Percentiles rank a stretch among this genome's conserved stretches.
These are phyloP conservation scores for Termitomyces sp. DNA, from an alignment of 768 basidiomycete species.

Conservation along the genomic window DNA sequence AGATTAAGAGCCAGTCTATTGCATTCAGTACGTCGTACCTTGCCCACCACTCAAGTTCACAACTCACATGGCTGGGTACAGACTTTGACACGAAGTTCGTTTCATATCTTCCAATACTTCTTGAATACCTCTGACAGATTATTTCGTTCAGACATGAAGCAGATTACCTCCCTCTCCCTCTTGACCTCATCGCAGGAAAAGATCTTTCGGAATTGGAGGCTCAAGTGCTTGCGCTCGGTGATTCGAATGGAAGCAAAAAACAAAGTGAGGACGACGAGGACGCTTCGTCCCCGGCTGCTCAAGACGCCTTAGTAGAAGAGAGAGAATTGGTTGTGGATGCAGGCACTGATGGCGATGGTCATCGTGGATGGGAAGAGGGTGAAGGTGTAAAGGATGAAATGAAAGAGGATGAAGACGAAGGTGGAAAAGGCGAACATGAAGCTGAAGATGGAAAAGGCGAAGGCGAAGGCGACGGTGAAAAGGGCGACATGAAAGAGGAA, in stretches of 20 bases:
- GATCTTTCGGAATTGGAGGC: slow-evolving; percentile 24
- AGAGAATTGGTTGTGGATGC: not conserved
- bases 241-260: not conserved
- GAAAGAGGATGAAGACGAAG: not conserved
- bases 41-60: not conserved
- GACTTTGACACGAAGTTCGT: slow-evolving; percentile 22
- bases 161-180: slow-evolving; percentile 20
- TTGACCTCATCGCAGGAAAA: slow-evolving; percentile 25
- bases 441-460: not conserved
- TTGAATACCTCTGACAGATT: not conserved
- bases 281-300: not conserved
- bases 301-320: not conserved
- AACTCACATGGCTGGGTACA: slow-evolving; percentile 2
- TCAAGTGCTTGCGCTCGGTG: slow-evolving; percentile 12
- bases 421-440: not conserved
- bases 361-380: not conserved
- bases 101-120: not conserved
- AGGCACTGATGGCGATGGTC: not conserved
- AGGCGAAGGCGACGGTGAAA: not conserved
- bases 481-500: not conserved
- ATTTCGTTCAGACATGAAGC: slow-evolving; percentile 10
- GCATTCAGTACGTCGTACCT: slow-evolving; percentile 24
- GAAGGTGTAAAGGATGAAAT: not conserved
- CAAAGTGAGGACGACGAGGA: no score
- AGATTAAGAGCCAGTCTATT: slow-evolving; percentile 28